Conservation (phyloP, 495 filamentous ascomycete genomes). For the Penicillium pulvis region DNA sequence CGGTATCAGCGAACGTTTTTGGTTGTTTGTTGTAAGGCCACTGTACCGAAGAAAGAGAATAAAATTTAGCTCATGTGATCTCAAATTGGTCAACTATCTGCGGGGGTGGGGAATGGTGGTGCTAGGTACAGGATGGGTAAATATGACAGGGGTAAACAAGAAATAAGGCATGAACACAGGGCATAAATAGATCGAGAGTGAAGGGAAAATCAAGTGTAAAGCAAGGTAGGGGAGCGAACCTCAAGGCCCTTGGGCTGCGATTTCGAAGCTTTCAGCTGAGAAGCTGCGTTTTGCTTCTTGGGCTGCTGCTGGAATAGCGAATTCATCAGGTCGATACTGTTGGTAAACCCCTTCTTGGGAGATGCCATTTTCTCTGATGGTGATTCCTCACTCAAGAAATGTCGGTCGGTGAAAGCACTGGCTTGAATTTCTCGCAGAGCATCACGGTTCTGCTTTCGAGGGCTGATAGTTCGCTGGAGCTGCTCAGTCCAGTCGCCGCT, state of each 20-base stretch:
- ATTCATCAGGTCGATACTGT: conserved; percentile 89
- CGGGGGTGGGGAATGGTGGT: conserved; percentile 9
- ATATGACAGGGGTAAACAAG: neutral
- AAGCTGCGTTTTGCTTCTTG: conserved; percentile 37
- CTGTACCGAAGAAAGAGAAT: conserved; percentile 55
- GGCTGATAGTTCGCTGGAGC: conserved; percentile 87
- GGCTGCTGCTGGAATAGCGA: conserved; percentile 72
- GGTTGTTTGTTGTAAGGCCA: conserved; percentile 82
- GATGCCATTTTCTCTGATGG: conserved; percentile 32
- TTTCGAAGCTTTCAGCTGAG: conserved; percentile 43
- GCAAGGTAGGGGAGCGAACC: conserved; percentile 64
- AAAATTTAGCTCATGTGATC: conserved; percentile 36
- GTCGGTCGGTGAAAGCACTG: conserved; percentile 49
- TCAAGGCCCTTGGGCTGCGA: conserved; percentile 64
- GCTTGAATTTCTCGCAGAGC: conserved; percentile 62
- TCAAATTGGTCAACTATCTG: conserved; percentile 36
- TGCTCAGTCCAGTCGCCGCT: conserved; percentile 85
- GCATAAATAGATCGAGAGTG: neutral
- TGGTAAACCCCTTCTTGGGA: conserved; percentile 65
- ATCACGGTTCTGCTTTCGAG: conserved; percentile 80
- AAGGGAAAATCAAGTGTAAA: conserved; percentile 22
- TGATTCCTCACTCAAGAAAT: conserved; percentile 35
- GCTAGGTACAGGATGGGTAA: conserved; percentile 28
- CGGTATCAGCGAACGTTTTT: conserved; percentile 60
- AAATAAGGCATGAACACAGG: neutral